Conservation (phyloP, 1,284 basidiomycete genomes). For the Pulveroboletus sp. region DNA sequence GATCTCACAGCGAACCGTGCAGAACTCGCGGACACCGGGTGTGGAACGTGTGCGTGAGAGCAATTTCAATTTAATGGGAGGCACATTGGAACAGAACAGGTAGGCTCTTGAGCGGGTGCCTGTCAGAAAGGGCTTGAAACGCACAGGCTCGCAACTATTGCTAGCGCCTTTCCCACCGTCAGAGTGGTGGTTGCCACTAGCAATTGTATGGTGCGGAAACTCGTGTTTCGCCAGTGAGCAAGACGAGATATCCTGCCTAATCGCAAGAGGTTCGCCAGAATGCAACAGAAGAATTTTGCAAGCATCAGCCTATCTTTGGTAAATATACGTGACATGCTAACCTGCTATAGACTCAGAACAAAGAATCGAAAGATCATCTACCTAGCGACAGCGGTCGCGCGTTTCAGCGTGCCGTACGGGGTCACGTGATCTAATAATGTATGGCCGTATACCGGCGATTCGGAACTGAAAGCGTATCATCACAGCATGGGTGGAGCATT, state of each 20-base stretch:
- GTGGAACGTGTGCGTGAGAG: not conserved
- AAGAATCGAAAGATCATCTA: not conserved
- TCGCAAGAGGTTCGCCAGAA: not conserved
- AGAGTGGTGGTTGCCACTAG: not conserved
- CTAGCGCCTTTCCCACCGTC: not conserved
- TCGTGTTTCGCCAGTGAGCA: not conserved
- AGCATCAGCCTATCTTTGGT: not conserved
- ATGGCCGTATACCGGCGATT: no score
- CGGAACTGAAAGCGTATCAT: not conserved
- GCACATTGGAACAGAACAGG: not conserved
- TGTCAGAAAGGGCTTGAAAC: constrained; percentile 11
- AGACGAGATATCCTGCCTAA: not conserved
- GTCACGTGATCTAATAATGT: not conserved
- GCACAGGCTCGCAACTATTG: not conserved
- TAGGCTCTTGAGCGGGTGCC: not conserved
- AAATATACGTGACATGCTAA: not conserved
- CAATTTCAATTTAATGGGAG: not conserved
- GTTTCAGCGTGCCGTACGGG: not conserved
- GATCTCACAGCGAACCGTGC: not conserved
- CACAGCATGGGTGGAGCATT: not conserved
- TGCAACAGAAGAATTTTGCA: not conserved
- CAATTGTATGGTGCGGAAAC: not conserved
- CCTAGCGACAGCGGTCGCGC: no score
- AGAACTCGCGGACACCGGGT: not conserved
- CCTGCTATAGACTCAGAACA: not conserved